A percentile compares a stretch with the other conserved stretches of the same genome.
Conservation (phyloP, 2,329 filamentous ascomycete species). For the Penicillium rolfsii region DNA sequence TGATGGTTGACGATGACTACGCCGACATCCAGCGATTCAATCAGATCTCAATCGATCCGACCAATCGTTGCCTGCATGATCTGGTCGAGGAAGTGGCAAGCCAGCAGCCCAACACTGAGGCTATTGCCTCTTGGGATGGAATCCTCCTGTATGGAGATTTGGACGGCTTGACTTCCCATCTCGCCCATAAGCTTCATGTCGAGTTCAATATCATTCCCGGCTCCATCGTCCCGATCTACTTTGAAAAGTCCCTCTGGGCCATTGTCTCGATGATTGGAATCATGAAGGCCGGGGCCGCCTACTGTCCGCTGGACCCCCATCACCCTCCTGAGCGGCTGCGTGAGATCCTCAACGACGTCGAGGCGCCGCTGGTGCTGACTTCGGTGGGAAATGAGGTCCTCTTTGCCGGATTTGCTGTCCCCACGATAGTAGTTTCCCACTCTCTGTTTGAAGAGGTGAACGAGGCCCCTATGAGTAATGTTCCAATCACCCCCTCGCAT, state of each 20-base stretch:
- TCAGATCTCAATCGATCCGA: background rate
- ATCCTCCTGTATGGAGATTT: background rate
- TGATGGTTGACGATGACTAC: background rate
- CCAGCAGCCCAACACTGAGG: background rate
- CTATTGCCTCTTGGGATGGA: background rate
- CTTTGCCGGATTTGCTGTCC: background rate
- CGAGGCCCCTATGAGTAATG: background rate
- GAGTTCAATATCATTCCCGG: background rate
- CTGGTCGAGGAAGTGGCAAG: slow-evolving; percentile 3
- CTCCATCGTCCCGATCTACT: background rate
- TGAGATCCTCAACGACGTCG: background rate
- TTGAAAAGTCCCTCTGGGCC: background rate
- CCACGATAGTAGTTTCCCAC: background rate
- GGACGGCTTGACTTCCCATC: background rate
- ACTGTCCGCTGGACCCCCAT: background rate
- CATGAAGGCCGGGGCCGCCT: background rate
- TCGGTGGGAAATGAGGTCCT: background rate
- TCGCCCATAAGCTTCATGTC: background rate
- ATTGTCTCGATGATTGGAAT: background rate
- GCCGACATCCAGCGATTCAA: background rate
- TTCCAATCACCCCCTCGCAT: slow-evolving; percentile 33
- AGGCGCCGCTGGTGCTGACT: background rate
- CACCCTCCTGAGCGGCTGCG: background rate
- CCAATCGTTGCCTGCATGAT: background rate
- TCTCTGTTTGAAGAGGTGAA: background rate